Evolutionary conservation across 352 stramenopile species (phyloP).

Genomic region (Blastocystis hominis): DNA sequence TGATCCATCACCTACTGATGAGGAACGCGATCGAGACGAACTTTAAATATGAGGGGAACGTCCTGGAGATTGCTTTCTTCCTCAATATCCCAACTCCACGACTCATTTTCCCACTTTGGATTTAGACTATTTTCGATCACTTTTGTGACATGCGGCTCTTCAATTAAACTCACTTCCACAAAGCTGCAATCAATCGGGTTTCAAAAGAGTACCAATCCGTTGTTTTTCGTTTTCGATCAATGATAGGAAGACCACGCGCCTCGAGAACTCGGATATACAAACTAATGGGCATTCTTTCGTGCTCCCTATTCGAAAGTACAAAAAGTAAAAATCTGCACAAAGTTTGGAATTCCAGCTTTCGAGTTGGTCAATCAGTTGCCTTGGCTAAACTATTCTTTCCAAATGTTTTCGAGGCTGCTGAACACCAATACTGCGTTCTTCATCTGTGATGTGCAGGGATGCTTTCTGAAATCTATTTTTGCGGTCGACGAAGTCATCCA

Average conservation of each 20-base stretch:
- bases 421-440: slow-evolving; percentile 64
- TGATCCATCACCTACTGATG: slow-evolving; percentile 76
- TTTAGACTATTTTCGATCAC: slow-evolving; percentile 82
- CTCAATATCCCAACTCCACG: slow-evolving; percentile 86
- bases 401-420: slow-evolving; percentile 7
- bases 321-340: not conserved
- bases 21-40: slow-evolving; percentile 61
- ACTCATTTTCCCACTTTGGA: slow-evolving; percentile 92
- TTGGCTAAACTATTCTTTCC: not conserved
- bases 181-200: slow-evolving; percentile 62
- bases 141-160: slow-evolving; percentile 75
- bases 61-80: slow-evolving; percentile 93
- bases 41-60: slow-evolving; percentile 90
- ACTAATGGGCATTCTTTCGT: slow-evolving; percentile 72
- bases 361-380: too few relatives aligned
- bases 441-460: slow-evolving; percentile 75
- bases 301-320: too few relatives aligned
- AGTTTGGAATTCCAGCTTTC: too few relatives aligned
- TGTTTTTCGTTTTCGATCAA: slow-evolving; percentile 71
- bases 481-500: slow-evolving; percentile 66
- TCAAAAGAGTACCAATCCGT: slow-evolving; percentile 57
- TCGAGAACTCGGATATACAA: slow-evolving; percentile 80
- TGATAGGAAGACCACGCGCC: slow-evolving; percentile 74
- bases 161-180: slow-evolving; percentile 75
- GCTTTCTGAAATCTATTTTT: slow-evolving; percentile 71